These are phyloP conservation scores for Hordeum pubiflorum DNA, from an alignment of 202 grass and related monocot genomes.

Conservation along the genomic window DNA sequence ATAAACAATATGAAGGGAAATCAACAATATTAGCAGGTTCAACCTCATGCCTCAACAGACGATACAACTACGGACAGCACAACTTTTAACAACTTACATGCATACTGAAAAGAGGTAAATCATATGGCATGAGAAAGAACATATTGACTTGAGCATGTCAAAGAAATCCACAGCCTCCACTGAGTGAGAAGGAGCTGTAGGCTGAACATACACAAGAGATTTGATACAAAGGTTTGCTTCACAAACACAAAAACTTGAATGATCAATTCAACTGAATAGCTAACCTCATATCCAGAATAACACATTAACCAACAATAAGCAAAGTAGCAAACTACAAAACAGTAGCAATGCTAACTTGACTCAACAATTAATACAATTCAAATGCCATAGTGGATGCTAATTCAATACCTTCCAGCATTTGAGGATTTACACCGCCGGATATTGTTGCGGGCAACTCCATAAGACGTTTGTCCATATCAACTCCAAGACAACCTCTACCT, in stretches of 20 bases:
- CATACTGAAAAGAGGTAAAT: conserved; percentile 12
- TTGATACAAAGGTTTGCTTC: not conserved
- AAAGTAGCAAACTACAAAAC: not conserved
- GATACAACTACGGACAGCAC: not conserved
- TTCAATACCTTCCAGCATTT: conserved; percentile 20
- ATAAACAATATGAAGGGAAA: not conserved
- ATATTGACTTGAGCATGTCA: not conserved
- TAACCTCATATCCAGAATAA: not conserved
- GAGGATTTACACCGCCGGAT: conserved; percentile 1
- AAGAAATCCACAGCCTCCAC: not conserved
- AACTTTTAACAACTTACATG: not conserved
- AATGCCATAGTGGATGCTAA: not conserved
- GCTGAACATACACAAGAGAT: not conserved
- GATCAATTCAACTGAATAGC: not conserved
- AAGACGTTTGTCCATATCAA: conserved; percentile 6
- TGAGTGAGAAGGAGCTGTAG: not conserved
- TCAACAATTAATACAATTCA: not conserved
- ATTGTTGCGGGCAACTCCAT: not conserved
- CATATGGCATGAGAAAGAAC: not conserved
- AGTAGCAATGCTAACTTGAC: not conserved
- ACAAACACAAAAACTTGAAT: not conserved
- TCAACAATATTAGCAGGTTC: conserved; percentile 5
- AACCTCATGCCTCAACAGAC: not conserved
- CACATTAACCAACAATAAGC: not conserved
- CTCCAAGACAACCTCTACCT: conserved; percentile 15